A percentile compares a stretch with the other conserved stretches of the same genome.
These are phyloP conservation scores for Sporopachydermia lactativora DNA, from an alignment of 805 yeast species.

Conservation along the genomic window DNA sequence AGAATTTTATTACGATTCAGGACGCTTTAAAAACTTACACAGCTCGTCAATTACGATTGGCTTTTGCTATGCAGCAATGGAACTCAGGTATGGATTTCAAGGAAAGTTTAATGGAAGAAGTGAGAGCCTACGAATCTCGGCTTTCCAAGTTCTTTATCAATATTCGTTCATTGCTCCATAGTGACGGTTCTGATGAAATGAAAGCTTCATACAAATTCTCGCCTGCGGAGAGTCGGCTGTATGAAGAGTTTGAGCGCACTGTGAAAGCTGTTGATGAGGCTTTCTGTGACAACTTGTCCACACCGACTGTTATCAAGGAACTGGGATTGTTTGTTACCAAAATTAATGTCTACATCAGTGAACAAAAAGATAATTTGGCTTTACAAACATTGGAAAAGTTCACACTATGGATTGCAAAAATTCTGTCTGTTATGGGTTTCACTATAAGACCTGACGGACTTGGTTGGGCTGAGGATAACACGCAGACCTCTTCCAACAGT, in stretches of 20 bases:
- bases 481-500: constrained; percentile 13
- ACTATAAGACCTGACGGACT: constrained; percentile 49
- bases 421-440: constrained; percentile 64
- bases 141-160: constrained; percentile 74
- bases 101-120: constrained; percentile 64
- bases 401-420: constrained; percentile 57
- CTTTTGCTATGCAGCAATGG: constrained; percentile 89
- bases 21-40: constrained; percentile 66
- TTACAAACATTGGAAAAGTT: constrained; percentile 54
- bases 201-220: constrained; percentile 37
- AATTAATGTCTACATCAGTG: constrained; percentile 56
- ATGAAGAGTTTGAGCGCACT: constrained; percentile 32
- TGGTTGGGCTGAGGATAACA: constrained; percentile 51
- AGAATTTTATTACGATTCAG: constrained; percentile 88
- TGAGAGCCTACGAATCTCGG: constrained; percentile 58
- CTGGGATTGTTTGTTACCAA: constrained; percentile 56
- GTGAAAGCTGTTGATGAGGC: constrained; percentile 56
- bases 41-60: constrained; percentile 76
- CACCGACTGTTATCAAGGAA: constrained; percentile 57
- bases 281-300: constrained; percentile 78
- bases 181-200: constrained; percentile 37
- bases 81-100: constrained; percentile 87
- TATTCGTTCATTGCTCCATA: constrained; percentile 68
- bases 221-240: constrained; percentile 37
- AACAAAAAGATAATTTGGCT: constrained; percentile 32